Evolutionary conservation across 495 filamentous ascomycete species (phyloP), one percentile per base, ranked within the genome.

Genomic region (Penicillium diatomitis): DNA sequence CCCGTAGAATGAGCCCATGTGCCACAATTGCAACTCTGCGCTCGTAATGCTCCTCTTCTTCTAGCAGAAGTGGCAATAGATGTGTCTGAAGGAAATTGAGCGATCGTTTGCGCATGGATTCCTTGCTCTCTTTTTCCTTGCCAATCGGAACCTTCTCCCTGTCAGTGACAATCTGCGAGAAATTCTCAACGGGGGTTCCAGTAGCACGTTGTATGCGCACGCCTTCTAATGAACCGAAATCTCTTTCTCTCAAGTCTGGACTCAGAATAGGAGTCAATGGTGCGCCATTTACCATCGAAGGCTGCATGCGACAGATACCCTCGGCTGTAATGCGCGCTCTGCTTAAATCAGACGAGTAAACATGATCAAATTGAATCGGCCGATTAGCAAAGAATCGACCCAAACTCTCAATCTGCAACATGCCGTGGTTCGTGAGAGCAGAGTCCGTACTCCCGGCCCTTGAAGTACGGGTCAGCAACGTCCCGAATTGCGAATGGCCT

Each of bases 391-490:
- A 64, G 41, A 57, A 40, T 10, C 60, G 42, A 0, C 75, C 79
- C 29, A 94, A 71, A 50, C 77, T 73, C 29, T 76, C 74, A 4
- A 85, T 81, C 60, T 95, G 89, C 34, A 88, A 71, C 44, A 84
- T 76, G 44, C 89, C 89, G 63, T 95, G 88, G 53, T 81, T 83
- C 8, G 90, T 94, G 35, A 95, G 75, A 8, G 78, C 67, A 6
- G 89, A 94, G 64, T 95, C 85, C 51, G 78, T 83, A 38, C 75
- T 70, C 41, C 89, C 89, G 54, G 89, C 89, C 66, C 87, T 92
- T 7, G 11, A 20, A 36, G 10, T 10, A 0, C 4, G 41, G 44
- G 33, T 46, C 33, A 46, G 33, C 11, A 30, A 20, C 8, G 5
- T 9, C 35, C 8, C 9, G 11, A 9, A 20, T 8, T 11, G 44